phyloP scores from a whole-genome alignment of 169 alveolate genomes.

The Plasmodium relictum region DNA sequence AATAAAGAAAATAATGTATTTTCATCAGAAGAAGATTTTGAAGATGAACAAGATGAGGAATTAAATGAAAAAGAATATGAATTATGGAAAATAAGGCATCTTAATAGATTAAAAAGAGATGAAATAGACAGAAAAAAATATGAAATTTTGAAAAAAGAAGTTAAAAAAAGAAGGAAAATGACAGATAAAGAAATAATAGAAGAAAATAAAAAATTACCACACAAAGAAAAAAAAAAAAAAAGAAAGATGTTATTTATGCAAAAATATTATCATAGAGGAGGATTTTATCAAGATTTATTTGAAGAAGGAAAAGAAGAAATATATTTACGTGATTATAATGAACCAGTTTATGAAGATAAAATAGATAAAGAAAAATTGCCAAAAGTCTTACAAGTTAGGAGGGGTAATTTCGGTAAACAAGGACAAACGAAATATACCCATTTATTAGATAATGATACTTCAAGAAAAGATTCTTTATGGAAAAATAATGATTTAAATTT shows the following conservation, averaged over 20 bases:
- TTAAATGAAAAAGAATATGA: constrained; percentile 78
- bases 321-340: constrained; percentile 88
- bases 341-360: constrained; percentile 89
- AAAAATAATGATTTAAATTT: constrained; percentile 5
- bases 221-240: constrained; percentile 40
- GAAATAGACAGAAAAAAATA: constrained; percentile 80
- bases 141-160: constrained; percentile 73
- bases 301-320: constrained; percentile 90
- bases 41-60: constrained; percentile 60
- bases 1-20: constrained; percentile 50
- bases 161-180: constrained; percentile 43
- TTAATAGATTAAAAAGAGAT: constrained; percentile 85
- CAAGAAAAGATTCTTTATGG: constrained; percentile 80
- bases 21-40: constrained; percentile 74
- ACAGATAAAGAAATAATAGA: constrained; percentile 62
- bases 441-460: constrained; percentile 96
- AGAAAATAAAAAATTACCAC: constrained; percentile 49
- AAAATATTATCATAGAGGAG: constrained; percentile 92
- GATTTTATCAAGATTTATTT: constrained; percentile 89
- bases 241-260: constrained; percentile 87
- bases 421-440: constrained; percentile 97
- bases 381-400: constrained; percentile 86
- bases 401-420: constrained; percentile 93
- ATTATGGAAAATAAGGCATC: constrained; percentile 87
- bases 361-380: constrained; percentile 88